Conservation (phyloP, 306 rosid species). For the Vigna angularis region DNA sequence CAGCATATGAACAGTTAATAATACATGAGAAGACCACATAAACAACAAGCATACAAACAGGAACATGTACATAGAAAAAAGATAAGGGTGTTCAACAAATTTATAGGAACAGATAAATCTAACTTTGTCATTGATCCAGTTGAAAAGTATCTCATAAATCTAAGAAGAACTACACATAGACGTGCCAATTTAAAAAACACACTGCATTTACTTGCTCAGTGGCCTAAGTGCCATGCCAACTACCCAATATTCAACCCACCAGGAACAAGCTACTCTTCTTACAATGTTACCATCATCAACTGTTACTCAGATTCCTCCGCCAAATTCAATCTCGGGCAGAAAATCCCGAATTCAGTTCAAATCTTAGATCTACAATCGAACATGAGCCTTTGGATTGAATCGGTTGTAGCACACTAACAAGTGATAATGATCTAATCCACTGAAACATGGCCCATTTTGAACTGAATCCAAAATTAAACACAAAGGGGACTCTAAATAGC, state of each 20-base stretch:
- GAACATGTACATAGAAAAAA: conserved; percentile 25
- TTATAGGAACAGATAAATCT: conserved; percentile 2
- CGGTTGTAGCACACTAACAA: conserved; percentile 34
- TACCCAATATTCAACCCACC: conserved; percentile 10
- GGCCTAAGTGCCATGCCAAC: conserved; percentile 23
- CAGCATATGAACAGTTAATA: not conserved
- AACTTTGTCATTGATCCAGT: conserved; percentile 13
- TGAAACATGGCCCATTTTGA: conserved; percentile 16
- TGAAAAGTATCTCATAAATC: conserved; percentile 12
- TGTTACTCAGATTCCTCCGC: conserved; percentile 36
- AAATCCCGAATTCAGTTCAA: conserved; percentile 16
- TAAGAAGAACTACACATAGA: conserved; percentile 8
- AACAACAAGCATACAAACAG: conserved; percentile 7
- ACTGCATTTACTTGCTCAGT: conserved; percentile 7
- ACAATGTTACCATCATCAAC: conserved; percentile 9
- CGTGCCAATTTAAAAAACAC: conserved; percentile 17
- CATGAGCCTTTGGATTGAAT: conserved; percentile 29
- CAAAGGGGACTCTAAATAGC: conserved; percentile 3
- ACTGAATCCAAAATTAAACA: conserved; percentile 37
- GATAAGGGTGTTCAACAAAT: not conserved
- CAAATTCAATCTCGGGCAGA: conserved; percentile 22
- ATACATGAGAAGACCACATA: conserved; percentile 8
- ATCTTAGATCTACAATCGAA: conserved; percentile 43
- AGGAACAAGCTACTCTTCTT: conserved; percentile 25
- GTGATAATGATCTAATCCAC: conserved; percentile 41